Base-by-base conservation (phyloP, 164 flowering plant species). In the Annona squamosa region DNA sequence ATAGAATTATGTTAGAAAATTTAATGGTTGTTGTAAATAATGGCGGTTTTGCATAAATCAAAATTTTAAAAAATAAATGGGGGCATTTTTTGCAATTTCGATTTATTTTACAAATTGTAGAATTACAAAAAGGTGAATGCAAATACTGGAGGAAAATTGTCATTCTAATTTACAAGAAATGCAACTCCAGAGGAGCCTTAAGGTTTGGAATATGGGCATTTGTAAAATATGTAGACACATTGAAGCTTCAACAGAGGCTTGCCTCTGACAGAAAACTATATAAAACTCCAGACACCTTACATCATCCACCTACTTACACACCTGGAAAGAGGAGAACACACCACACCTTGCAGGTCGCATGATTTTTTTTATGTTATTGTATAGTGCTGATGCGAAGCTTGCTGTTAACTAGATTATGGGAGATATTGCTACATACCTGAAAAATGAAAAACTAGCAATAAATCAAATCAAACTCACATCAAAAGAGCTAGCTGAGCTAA, bases 361-460 rank as follows among this genome's bases (percentile, higher is more conserved):
- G 78, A 83, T 0, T 95, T 85, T 82, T 95, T 91, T 75, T 96
- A 95, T 81, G 84, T 85, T 61, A 84, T 93, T 69, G 73, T 95
- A 82, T 76, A 94, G 94, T 76, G 97, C 95, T 79, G 99, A 92
- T 65, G 84, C 85, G 71, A 95, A 95, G 84, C 82, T 91, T 72
- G 98, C 95, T 76, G 86, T 96, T 68, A 92, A 92, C 68, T 95
- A 98, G 98, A 88, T 95, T 70, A 92, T 95, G 98, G 88, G 97
- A 68, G 98, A 95, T 80, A 87, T 92, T 80, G 91, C 98, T 82
- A 96, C 96, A 52, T 91, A 92, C 68, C 71, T 90, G 85, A 95
- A 95, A 72, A 85, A 90, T 79, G 96, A 92, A 68, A 86, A 84
- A 80, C 70, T 26, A 26, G 81, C 88, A 16, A 90, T 94, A 69